Base-by-base conservation (phyloP, 306 rosid genomes). In the Glycine tomentella region DNA sequence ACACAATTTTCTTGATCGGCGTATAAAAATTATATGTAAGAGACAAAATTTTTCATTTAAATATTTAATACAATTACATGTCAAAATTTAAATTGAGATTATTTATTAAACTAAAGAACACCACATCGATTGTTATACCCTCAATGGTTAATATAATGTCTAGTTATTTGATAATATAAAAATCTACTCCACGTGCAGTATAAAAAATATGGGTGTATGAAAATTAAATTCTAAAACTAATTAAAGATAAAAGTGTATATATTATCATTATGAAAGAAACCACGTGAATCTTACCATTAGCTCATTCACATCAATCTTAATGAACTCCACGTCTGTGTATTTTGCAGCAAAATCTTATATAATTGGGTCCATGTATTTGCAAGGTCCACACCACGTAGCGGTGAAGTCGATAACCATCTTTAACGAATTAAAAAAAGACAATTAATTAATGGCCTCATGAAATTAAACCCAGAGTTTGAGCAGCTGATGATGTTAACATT, bases 301-400 rank as follows among this genome's bases (percentile, higher is more conserved):
- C 72, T 84, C 92, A 62, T 93, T 97, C 12, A 87, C 97, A 16
- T 92, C 97, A 78, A 92, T 85, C 88, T 87, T 83, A 66, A 94
- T 51, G 84, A 92, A 91, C 78, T 87, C 93, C 36, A 89, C 93
- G 0, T 91, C 86, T 0, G 49, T 63, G 84, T 82, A 92, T 76
- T 80, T 90, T 12, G 80, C 84, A 51, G 92, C 86, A 76, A 85
- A 86, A 40, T 89, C 91, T 76, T 84, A 78, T 63, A 94, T 75
- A 7, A 64, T 63, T 51, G 97, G 95, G 45, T 90, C 92, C 89
- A 94, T 94, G 25, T 48, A 17, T 70, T 87, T 87, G 85, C 98
- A 94, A 49, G 97, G 97, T 83, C 87, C 93, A 58, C 98, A 94
- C 97, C 97, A 94, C 2, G 90, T 67, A 68, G 98, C 97, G 11